Conservation (phyloP, 2,329 filamentous ascomycete species). For the Capronia americana region DNA sequence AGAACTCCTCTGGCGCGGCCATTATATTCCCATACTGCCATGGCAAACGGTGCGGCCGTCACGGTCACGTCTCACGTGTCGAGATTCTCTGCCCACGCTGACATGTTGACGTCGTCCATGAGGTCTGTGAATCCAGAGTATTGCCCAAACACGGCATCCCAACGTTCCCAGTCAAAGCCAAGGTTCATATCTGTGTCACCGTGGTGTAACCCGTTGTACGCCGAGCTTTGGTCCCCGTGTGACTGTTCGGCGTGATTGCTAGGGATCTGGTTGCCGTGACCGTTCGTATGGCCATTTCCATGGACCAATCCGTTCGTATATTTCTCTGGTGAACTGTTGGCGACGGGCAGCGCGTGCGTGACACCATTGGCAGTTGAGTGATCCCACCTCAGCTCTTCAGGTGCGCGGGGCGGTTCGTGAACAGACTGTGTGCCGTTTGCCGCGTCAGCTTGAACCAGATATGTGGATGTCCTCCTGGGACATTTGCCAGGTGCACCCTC, state of each 20-base stretch:
- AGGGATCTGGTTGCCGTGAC: neutral
- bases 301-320: neutral
- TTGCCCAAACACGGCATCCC: conserved; percentile 57
- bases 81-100: conserved; percentile 26
- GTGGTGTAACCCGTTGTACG: conserved; percentile 6
- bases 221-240: conserved; percentile 3
- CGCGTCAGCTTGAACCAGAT: neutral
- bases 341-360: neutral
- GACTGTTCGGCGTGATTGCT: conserved; percentile 6
- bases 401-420: neutral
- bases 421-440: neutral
- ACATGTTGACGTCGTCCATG: conserved; percentile 32
- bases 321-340: neutral
- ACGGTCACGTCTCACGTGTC: conserved; percentile 10
- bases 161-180: conserved; percentile 58
- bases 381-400: conserved; percentile 4
- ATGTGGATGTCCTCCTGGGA: neutral
- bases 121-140: conserved; percentile 43
- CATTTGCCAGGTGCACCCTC: neutral
- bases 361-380: neutral
- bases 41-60: neutral
- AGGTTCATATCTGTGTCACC: conserved; percentile 38
- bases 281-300: conserved; percentile 7
- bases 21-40: neutral
- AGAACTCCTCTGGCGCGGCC: neutral